These are phyloP conservation scores for Hymenoscyphus fraxineus DNA, from an alignment of 2,329 filamentous ascomycete genomes.

Conservation along the genomic window DNA sequence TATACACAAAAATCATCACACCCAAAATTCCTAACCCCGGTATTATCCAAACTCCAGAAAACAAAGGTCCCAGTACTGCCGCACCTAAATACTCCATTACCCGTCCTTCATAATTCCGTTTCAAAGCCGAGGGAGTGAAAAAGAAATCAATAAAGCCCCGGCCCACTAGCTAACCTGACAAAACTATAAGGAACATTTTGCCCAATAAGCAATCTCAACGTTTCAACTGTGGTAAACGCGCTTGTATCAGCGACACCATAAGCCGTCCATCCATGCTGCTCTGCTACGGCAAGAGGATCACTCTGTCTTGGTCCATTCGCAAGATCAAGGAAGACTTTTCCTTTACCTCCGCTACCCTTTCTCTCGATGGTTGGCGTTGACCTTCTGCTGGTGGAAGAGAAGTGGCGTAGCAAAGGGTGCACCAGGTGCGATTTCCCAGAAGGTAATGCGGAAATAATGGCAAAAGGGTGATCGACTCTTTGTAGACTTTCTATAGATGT, in stretches of 20 bases:
- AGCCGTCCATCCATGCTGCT: slow-evolving; percentile 71
- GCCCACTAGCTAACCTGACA: slow-evolving; percentile 67
- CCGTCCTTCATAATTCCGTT: not conserved
- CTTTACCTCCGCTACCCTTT: slow-evolving; percentile 34
- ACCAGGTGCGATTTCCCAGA: slow-evolving; percentile 77
- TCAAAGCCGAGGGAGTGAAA: not conserved
- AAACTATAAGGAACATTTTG: slow-evolving; percentile 89
- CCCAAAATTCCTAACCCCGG: not conserved
- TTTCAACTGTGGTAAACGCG: slow-evolving; percentile 82
- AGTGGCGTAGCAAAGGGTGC: slow-evolving; percentile 72
- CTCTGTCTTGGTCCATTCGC: slow-evolving; percentile 61
- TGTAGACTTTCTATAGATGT: slow-evolving; percentile 75
- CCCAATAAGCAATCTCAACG: slow-evolving; percentile 70
- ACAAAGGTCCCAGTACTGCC: not conserved
- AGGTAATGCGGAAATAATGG: slow-evolving; percentile 74
- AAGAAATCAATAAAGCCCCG: slow-evolving; percentile 43
- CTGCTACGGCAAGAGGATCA: slow-evolving; percentile 67
- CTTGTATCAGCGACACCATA: slow-evolving; percentile 77
- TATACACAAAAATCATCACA: slow-evolving; percentile 1
- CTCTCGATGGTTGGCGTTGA: slow-evolving; percentile 18
- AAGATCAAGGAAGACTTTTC: slow-evolving; percentile 77
- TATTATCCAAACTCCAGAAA: not conserved
- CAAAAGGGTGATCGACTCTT: slow-evolving; percentile 73
- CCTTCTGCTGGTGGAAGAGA: slow-evolving; percentile 44
- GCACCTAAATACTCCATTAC: not conserved